Conservation (phyloP, 202 grass and related monocot species). For the Sporobolus alterniflorus region DNA sequence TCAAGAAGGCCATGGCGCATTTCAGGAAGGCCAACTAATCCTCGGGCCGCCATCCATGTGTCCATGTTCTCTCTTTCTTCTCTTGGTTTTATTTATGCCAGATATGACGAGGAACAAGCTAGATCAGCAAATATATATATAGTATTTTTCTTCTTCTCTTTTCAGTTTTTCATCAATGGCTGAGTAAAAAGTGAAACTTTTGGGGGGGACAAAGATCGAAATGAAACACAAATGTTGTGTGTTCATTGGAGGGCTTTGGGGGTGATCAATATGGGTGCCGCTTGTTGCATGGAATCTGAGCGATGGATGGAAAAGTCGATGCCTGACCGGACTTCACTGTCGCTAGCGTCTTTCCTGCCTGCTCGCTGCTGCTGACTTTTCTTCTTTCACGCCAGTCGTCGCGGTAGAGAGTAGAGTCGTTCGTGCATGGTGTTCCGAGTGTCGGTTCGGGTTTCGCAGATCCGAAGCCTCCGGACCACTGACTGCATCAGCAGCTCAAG, state of each 20-base stretch:
- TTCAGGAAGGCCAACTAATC: constrained; percentile 32
- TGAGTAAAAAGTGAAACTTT: neutral
- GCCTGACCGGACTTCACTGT: neutral
- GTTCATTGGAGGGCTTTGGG: no score
- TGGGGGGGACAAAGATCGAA: neutral
- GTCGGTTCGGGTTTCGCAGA: neutral
- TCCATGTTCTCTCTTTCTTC: neutral
- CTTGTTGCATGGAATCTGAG: no score
- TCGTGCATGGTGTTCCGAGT: neutral
- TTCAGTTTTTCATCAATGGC: neutral
- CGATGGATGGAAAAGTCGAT: neutral
- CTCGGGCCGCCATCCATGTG: neutral
- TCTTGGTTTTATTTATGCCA: neutral
- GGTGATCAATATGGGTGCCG: neutral
- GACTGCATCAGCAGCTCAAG: no score
- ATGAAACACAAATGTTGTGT: neutral
- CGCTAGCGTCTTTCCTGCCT: neutral
- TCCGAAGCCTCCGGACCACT: neutral
- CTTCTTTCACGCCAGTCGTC: no score
- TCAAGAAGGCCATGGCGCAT: constrained; percentile 59
- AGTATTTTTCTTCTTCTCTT: neutral
- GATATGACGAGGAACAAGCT: constrained; percentile 28
- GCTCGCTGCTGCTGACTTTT: neutral
- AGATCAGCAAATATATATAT: constrained; percentile 20
- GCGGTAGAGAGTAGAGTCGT: neutral